Evolutionary conservation across 1,139 yeast species (phyloP).

Genomic region (Arxiozyma heterogenica): DNA sequence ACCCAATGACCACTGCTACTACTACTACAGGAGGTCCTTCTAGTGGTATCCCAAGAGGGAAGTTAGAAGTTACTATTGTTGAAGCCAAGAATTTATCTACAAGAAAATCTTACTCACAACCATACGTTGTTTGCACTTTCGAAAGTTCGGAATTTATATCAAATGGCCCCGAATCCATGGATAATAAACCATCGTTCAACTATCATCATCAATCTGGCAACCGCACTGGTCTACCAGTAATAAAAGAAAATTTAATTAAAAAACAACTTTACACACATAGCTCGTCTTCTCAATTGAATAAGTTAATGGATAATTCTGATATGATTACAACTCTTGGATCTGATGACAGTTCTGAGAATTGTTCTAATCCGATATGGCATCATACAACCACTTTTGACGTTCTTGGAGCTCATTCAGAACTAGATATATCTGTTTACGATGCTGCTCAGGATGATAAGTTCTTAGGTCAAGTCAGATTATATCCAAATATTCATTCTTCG

Average conservation of each 20-base stretch:
- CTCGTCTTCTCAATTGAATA: constrained; percentile 52
- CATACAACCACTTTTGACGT: constrained; percentile 91
- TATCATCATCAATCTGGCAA: constrained; percentile 7
- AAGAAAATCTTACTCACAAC: constrained; percentile 48
- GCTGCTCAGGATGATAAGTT: constrained; percentile 72
- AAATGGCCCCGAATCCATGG: constrained; percentile 63
- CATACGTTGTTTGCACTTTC: constrained; percentile 89
- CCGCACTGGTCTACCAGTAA: constrained; percentile 19
- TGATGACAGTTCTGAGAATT: constrained; percentile 4
- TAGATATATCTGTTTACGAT: constrained; percentile 84
- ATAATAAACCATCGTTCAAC: constrained; percentile 29
- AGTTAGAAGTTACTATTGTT: constrained; percentile 66
- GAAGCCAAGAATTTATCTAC: constrained; percentile 66
- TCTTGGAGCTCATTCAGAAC: constrained; percentile 68
- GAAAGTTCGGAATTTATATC: constrained; percentile 88
- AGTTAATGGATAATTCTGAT: constrained; percentile 16
- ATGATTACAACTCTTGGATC: constrained; percentile 4
- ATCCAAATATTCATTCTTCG: constrained; percentile 46
- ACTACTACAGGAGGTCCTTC: constrained; percentile 3
- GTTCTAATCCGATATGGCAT: constrained; percentile 48
- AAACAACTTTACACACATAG: constrained; percentile 55
- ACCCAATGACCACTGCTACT: background rate
- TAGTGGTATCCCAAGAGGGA: constrained; percentile 59
- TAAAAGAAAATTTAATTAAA: constrained; percentile 19
- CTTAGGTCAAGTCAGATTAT: constrained; percentile 71